These are phyloP conservation scores for Hibiscus syriacus DNA, from an alignment of 345 rosid genomes.

Conservation along the genomic window DNA sequence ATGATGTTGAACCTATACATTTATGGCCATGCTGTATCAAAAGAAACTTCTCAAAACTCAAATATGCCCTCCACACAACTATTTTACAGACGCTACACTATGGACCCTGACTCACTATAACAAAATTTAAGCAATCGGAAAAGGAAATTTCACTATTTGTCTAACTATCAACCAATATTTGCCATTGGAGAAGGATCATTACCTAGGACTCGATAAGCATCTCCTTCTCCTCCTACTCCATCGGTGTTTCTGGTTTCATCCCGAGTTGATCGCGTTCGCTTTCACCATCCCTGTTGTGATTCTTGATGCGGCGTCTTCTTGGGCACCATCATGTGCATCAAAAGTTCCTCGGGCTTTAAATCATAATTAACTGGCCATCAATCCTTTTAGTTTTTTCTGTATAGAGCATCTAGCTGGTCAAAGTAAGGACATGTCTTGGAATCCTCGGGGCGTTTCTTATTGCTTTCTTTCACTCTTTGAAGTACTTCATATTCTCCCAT, in stretches of 20 bases:
- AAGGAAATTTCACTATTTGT: neutral
- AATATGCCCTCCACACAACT: conserved; percentile 5
- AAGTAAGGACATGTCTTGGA: conserved; percentile 88
- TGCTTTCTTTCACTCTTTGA: conserved; percentile 78
- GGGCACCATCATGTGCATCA: conserved; percentile 43
- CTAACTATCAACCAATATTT: conserved; percentile 22
- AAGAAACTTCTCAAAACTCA: conserved; percentile 14
- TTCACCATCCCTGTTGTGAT: conserved; percentile 24
- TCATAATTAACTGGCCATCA: conserved; percentile 24
- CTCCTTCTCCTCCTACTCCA: conserved; percentile 16
- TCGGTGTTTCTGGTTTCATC: conserved; percentile 22
- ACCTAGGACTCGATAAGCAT: conserved; percentile 21
- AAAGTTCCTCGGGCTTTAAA: conserved; percentile 41
- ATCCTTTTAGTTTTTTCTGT: conserved; percentile 31
- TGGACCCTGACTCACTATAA: conserved; percentile 5
- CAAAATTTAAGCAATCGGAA: conserved; percentile 6
- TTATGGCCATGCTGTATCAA: no score
- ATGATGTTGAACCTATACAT: conserved; percentile 19
- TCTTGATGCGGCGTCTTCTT: conserved; percentile 23
- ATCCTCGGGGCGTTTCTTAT: conserved; percentile 58
- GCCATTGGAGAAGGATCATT: conserved; percentile 26
- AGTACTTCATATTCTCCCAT: conserved; percentile 96
- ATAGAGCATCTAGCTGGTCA: conserved; percentile 51
- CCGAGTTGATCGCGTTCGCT: conserved; percentile 25
- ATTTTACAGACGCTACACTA: conserved; percentile 6